phyloP scores from a whole-genome alignment of 768 basidiomycete species.

The Coprinopsis sp. region DNA sequence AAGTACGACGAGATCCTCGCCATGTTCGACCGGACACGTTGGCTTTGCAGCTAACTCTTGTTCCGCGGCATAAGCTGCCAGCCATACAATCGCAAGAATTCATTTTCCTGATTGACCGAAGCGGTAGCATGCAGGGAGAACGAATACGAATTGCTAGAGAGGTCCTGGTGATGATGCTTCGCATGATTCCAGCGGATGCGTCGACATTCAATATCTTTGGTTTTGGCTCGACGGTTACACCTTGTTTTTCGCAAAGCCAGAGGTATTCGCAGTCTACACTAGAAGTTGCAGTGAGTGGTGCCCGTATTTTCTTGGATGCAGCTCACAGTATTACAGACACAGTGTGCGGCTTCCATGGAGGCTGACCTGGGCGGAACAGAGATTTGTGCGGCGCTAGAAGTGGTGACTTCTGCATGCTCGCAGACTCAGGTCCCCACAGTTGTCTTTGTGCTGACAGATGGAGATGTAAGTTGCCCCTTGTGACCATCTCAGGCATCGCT shows the following conservation, averaged over 20 bases:
- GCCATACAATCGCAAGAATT: constrained; percentile 47
- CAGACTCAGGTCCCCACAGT: constrained; percentile 36
- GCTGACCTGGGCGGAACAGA: constrained; percentile 52
- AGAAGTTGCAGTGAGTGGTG: constrained; percentile 31
- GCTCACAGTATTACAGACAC: constrained; percentile 25
- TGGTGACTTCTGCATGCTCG: constrained; percentile 32
- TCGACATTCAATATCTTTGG: constrained; percentile 56
- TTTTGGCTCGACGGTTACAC: constrained; percentile 33
- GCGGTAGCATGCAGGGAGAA: constrained; percentile 43
- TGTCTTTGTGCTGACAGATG: constrained; percentile 59
- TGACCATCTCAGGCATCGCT: background rate
- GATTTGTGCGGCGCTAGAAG: constrained; percentile 35
- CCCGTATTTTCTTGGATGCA: background rate
- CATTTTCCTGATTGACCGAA: constrained; percentile 57
- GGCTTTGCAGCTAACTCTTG: constrained; percentile 50
- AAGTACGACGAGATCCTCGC: constrained; percentile 27
- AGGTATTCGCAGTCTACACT: constrained; percentile 30
- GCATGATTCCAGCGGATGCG: constrained; percentile 37
- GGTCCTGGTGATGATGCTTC: constrained; percentile 43
- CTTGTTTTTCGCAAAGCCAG: constrained; percentile 34
- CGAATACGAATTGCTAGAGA: constrained; percentile 45
- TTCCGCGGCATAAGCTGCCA: constrained; percentile 46
- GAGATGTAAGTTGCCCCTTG: constrained; percentile 29
- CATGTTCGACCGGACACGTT: constrained; percentile 25
- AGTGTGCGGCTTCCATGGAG: constrained; percentile 34